Conservation (phyloP, 2,329 filamentous ascomycete genomes). For the Fusarium longipes region DNA sequence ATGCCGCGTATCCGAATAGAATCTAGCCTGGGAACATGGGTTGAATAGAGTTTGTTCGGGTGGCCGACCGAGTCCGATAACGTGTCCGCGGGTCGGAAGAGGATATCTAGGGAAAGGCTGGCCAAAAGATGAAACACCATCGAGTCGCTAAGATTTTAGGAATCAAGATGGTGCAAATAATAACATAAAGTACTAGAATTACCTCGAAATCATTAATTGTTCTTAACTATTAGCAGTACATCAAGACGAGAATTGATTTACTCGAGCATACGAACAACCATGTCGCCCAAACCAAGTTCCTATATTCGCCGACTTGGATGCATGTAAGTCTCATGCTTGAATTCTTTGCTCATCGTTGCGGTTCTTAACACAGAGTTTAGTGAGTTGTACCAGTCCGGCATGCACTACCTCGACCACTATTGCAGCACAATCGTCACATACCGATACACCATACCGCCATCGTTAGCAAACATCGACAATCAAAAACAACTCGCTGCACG, state of each 20-base stretch:
- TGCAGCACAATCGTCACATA: conserved; percentile 5
- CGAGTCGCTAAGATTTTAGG: not conserved
- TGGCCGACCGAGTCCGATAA: not conserved
- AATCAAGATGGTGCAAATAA: not conserved
- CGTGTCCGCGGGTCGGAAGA: not conserved
- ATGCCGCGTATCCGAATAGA: not conserved
- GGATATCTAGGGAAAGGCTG: not conserved
- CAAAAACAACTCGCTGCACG: not conserved
- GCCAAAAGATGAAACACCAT: not conserved
- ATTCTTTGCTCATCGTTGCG: not conserved
- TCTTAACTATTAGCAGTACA: not conserved
- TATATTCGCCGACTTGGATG: conserved; percentile 6
- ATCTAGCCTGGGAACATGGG: not conserved
- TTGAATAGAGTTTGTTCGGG: not conserved
- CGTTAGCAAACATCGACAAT: not conserved
- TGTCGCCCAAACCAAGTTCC: conserved; percentile 3
- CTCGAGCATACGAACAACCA: not conserved
- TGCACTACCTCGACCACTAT: not conserved
- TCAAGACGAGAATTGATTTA: too few relatives aligned
- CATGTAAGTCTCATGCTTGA: not conserved
- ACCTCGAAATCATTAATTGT: too few relatives aligned
- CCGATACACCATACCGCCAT: not conserved
- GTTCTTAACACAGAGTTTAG: not conserved
- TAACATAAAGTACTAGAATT: not conserved
- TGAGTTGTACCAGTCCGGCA: conserved; percentile 11